Percentiles rank a stretch among this genome's conserved stretches.
Evolutionary conservation across 129 eudicot species (phyloP).

Genomic region (Lactuca saligna): DNA sequence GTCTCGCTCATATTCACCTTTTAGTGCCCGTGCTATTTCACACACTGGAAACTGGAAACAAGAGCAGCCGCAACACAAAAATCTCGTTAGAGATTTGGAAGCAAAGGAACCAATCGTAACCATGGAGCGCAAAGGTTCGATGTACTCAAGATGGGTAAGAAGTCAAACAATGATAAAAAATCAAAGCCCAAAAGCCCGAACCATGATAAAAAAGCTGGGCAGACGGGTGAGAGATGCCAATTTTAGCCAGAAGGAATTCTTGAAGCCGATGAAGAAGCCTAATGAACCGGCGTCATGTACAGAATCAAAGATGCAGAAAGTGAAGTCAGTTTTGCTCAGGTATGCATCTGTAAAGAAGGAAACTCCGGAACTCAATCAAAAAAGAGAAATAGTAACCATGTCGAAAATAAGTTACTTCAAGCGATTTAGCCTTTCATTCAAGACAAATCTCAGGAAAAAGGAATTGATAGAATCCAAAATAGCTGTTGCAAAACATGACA

Average conservation of each 20-base stretch:
- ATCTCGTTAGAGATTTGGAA: neutral
- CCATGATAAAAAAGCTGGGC: slow-evolving; percentile 31
- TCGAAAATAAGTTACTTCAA: slow-evolving; percentile 43
- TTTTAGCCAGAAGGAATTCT: slow-evolving; percentile 14
- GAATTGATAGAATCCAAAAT: slow-evolving; percentile 22
- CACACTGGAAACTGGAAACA: slow-evolving; percentile 3
- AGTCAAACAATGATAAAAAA: slow-evolving; percentile 45
- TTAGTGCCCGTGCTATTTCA: slow-evolving; percentile 25
- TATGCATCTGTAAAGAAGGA: slow-evolving; percentile 61
- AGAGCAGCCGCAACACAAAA: slow-evolving; percentile 7
- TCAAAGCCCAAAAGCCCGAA: slow-evolving; percentile 30
- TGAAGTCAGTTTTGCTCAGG: slow-evolving; percentile 53
- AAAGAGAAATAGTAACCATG: slow-evolving; percentile 29
- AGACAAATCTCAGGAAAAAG: slow-evolving; percentile 36
- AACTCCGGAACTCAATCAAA: slow-evolving; percentile 27
- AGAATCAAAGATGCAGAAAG: slow-evolving; percentile 49
- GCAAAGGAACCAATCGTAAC: slow-evolving; percentile 14
- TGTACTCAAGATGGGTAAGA: slow-evolving; percentile 53
- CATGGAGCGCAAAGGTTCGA: slow-evolving; percentile 47
- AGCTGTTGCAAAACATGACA: slow-evolving; percentile 41
- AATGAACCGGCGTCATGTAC: slow-evolving; percentile 18
- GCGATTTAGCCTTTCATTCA: slow-evolving; percentile 46
- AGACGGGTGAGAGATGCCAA: slow-evolving; percentile 20
- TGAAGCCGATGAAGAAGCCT: slow-evolving; percentile 32
- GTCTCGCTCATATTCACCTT: slow-evolving; percentile 61